These are phyloP conservation scores for Leptographium lundbergii DNA, from an alignment of 2,329 filamentous ascomycete genomes.

Conservation along the genomic window DNA sequence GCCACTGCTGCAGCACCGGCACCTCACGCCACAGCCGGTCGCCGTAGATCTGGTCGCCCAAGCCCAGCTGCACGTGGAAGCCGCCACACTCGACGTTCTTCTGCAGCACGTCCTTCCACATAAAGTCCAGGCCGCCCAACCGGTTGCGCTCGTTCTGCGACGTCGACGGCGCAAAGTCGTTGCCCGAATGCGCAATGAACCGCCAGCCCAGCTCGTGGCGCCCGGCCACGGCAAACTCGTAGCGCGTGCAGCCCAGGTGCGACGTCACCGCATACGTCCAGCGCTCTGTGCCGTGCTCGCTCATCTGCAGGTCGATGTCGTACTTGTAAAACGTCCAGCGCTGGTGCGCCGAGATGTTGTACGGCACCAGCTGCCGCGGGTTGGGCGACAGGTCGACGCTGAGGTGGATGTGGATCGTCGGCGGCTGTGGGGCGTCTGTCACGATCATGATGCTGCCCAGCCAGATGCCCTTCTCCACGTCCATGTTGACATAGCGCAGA, in stretches of 20 bases:
- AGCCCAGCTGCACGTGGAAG: slow-evolving; percentile 84
- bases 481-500: slow-evolving; percentile 92
- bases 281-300: slow-evolving; percentile 63
- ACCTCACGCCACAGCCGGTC: slow-evolving; percentile 96
- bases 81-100: slow-evolving; percentile 95
- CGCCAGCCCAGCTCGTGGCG: slow-evolving; percentile 86
- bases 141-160: slow-evolving; percentile 74
- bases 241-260: slow-evolving; percentile 91
- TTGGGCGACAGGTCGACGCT: slow-evolving; percentile 87
- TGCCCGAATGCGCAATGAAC: slow-evolving; percentile 90
- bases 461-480: slow-evolving; percentile 82
- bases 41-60: slow-evolving; percentile 91
- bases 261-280: slow-evolving; percentile 99
- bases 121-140: slow-evolving; percentile 79
- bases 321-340: slow-evolving; percentile 95
- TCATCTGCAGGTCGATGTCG: slow-evolving; percentile 81
- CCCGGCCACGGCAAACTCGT: slow-evolving; percentile 91
- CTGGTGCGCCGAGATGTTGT: slow-evolving; percentile 78
- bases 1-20: slow-evolving; percentile 86
- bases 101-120: slow-evolving; percentile 99
- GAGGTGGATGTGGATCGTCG: slow-evolving; percentile 90
- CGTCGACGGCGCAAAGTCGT: slow-evolving; percentile 85
- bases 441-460: slow-evolving; percentile 87
- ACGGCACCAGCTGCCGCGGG: slow-evolving; percentile 71
- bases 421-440: slow-evolving; percentile 81